A percentile compares a stretch with the other conserved stretches of the same genome.
These are phyloP conservation scores for Phaseolus lunatus DNA, from an alignment of 306 rosid species.

Conservation along the genomic window DNA sequence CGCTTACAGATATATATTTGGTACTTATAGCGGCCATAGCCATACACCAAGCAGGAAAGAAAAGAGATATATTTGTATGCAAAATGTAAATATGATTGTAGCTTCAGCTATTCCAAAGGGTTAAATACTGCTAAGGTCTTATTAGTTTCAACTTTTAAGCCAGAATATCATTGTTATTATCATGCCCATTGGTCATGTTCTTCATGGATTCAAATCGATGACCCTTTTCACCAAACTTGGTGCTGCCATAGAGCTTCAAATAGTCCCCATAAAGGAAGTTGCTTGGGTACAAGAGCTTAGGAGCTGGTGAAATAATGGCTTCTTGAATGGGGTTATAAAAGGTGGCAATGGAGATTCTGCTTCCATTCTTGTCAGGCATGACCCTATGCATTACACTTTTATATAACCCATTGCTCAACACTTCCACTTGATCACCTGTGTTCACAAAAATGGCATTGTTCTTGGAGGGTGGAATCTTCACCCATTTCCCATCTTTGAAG, in stretches of 20 bases:
- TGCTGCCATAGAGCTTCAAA: constrained; percentile 65
- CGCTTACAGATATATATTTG: not conserved
- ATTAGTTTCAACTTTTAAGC: constrained; percentile 12
- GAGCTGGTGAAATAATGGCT: constrained; percentile 68
- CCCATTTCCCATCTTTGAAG: constrained; percentile 70
- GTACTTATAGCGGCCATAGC: not conserved
- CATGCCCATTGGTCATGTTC: constrained; percentile 49
- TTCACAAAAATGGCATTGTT: constrained; percentile 75
- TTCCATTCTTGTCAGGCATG: constrained; percentile 67
- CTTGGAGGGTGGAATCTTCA: constrained; percentile 75
- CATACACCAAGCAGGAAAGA: not conserved
- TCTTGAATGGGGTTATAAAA: constrained; percentile 69
- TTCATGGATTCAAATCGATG: constrained; percentile 65
- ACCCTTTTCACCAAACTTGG: constrained; percentile 73
- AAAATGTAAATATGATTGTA: not conserved
- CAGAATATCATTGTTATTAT: not conserved
- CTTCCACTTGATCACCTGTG: constrained; percentile 78
- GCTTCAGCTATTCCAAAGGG: not conserved
- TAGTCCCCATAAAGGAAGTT: constrained; percentile 63
- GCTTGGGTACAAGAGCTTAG: constrained; percentile 63
- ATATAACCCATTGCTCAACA: constrained; percentile 64
- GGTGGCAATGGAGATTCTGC: constrained; percentile 74
- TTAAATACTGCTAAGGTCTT: not conserved
- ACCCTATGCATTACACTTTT: constrained; percentile 68
- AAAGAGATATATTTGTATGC: not conserved